phyloP scores from a whole-genome alignment of 345 rosid species.

The Raphanus sativus region DNA sequence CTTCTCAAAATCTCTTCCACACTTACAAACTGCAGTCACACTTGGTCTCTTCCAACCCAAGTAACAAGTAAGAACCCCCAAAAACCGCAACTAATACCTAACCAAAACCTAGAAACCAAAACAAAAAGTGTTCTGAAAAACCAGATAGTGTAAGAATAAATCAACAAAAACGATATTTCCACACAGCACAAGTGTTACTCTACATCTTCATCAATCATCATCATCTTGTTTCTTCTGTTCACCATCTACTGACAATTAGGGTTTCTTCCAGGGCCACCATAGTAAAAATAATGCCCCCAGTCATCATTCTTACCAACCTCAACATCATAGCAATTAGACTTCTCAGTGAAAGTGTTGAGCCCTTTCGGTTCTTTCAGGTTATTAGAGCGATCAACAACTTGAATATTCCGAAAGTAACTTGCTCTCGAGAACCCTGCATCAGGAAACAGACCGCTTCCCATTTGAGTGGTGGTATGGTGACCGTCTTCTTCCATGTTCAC shows the following conservation, averaged over 20 bases:
- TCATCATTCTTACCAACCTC: constrained; percentile 48
- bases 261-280: constrained; percentile 72
- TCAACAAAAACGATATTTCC: constrained; percentile 37
- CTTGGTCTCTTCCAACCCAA: constrained; percentile 15
- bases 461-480: constrained; percentile 66
- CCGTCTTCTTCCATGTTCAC: constrained; percentile 63
- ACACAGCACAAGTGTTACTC: constrained; percentile 2
- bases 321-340: constrained; percentile 67
- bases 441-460: constrained; percentile 75
- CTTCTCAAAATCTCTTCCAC: constrained; percentile 26
- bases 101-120: constrained; percentile 21
- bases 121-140: background rate
- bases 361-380: constrained; percentile 65
- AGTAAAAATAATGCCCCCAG: constrained; percentile 66
- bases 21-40: background rate
- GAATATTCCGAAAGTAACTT: constrained; percentile 66
- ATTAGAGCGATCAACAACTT: constrained; percentile 61
- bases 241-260: constrained; percentile 52
- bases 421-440: constrained; percentile 62
- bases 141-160: constrained; percentile 31
- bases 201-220: background rate
- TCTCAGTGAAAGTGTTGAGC: constrained; percentile 58
- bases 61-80: background rate
- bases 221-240: constrained; percentile 15
- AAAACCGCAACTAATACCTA: constrained; percentile 22